These are phyloP conservation scores for Trametes sanguinea DNA, from an alignment of 768 basidiomycete genomes.

Conservation along the genomic window DNA sequence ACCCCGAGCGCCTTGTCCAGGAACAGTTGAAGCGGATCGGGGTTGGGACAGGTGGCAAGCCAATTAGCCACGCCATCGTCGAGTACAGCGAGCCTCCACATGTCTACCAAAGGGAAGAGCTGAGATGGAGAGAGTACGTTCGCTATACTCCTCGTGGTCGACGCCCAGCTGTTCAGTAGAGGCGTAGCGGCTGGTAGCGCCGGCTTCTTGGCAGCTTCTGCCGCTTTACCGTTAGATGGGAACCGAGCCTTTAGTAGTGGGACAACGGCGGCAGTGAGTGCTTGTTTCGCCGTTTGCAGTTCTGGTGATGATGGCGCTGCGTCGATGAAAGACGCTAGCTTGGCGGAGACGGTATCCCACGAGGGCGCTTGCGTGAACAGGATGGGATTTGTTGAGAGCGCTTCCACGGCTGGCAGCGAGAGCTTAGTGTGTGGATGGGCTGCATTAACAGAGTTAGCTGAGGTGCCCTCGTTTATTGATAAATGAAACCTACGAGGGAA, in stretches of 20 bases:
- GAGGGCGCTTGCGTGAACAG: slow-evolving; percentile 73
- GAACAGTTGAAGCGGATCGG: slow-evolving; percentile 48
- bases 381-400: slow-evolving; percentile 72
- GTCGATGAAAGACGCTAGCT: slow-evolving; percentile 66
- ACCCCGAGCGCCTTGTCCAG: slow-evolving; percentile 45
- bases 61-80: slow-evolving; percentile 59
- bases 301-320: slow-evolving; percentile 36
- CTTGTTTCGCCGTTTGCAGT: slow-evolving; percentile 48
- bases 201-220: slow-evolving; percentile 17
- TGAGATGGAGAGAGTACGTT: slow-evolving; percentile 50
- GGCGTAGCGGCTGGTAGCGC: slow-evolving; percentile 38
- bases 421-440: slow-evolving; percentile 76
- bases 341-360: slow-evolving; percentile 61
- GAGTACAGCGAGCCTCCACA: slow-evolving; percentile 79
- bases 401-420: slow-evolving; percentile 57
- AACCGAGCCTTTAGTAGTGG: slow-evolving; percentile 70
- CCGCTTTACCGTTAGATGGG: slow-evolving; percentile 28
- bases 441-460: slow-evolving; percentile 32
- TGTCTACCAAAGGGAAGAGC: slow-evolving; percentile 81
- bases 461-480: neutral
- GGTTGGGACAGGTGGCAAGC: slow-evolving; percentile 37
- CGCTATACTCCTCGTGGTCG: slow-evolving; percentile 46
- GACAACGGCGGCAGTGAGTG: slow-evolving; percentile 49
- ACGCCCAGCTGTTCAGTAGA: slow-evolving; percentile 50
- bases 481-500: slow-evolving; percentile 65